Percentiles rank a stretch among this genome's conserved stretches.
phyloP scores from a whole-genome alignment of 1,139 yeast species.

The Geotrichum aggregatum region DNA sequence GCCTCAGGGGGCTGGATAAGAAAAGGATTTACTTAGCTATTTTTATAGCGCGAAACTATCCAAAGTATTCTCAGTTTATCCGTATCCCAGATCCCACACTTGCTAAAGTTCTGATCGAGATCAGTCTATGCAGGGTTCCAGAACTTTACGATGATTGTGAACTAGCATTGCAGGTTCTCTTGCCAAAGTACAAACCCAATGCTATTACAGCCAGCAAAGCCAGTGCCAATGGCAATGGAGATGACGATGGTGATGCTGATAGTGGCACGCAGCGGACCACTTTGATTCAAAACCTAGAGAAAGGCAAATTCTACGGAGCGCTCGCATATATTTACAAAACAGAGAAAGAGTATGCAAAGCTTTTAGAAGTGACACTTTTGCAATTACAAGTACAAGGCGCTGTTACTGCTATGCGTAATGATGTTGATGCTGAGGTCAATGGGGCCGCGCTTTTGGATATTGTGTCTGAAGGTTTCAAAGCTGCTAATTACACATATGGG shows the following conservation, averaged over 20 bases:
- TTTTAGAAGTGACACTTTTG: too few species aligned
- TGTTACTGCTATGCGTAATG: too few species aligned
- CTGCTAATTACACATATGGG: constrained; percentile 21
- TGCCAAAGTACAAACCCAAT: constrained; percentile 57
- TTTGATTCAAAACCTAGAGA: constrained; percentile 51
- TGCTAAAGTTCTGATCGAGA: constrained; percentile 45
- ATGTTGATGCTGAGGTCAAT: constrained; percentile 25
- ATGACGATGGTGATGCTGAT: neutral
- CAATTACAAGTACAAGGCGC: too few species aligned
- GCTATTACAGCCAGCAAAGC: too few species aligned
- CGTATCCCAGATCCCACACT: constrained; percentile 58
- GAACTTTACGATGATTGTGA: constrained; percentile 58
- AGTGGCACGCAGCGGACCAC: constrained; percentile 7
- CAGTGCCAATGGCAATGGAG: too few species aligned
- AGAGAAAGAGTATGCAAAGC: constrained; percentile 51
- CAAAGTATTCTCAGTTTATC: constrained; percentile 75
- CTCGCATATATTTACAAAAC: constrained; percentile 54
- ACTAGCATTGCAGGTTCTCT: constrained; percentile 61
- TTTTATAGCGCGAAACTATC: constrained; percentile 68
- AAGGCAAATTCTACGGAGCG: constrained; percentile 54
- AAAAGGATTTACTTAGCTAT: constrained; percentile 48
- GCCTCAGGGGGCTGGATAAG: neutral
- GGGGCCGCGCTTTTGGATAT: constrained; percentile 29
- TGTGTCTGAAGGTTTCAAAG: constrained; percentile 30
- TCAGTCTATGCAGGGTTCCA: constrained; percentile 44